Base-by-base conservation (phyloP, 2,329 filamentous ascomycete genomes). In the Pezicula rhizophila region DNA sequence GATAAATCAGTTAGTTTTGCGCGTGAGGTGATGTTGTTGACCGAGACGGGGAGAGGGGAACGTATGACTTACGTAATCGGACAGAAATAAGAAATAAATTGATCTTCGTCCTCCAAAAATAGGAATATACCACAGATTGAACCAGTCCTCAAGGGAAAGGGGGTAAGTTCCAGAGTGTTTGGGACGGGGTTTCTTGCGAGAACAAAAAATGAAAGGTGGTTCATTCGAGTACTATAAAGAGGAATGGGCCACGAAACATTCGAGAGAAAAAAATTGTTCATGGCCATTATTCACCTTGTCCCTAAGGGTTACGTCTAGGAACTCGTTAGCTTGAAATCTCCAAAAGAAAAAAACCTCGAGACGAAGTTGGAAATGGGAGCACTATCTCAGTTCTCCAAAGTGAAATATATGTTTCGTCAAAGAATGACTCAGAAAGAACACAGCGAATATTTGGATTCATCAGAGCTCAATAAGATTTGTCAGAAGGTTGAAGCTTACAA, bases 21-120 rank as follows among this genome's bases (percentile, higher is more conserved):
- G 8, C 8, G 28, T 31, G 11, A 10, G 12, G 28, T 31, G 28
- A 31, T 31, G 28, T 31, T 23, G 28, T 12, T 28, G 26, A 28
- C 10, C 26, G 10, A 28, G 26, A 28, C 26, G 6, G 26, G 26
- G 26, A 4, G 6, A 28, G 8, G 11, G 4, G 11, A 10, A 31
- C 28, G 5, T 31, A n/a, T n/a, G n/a, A n/a, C n/a, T n/a, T n/a
- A 31, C 28, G 28, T 31, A 31, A 31, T 31, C 28, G 28, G 28
- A 31, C 28, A 31, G 28, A 31, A 31, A 31, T 31, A 10, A 2
- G 28, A 31, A 10, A 31, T 31, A 31, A 31, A 60, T 80, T 69
- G 57, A 73, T 89, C 79, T 89, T 76, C 84, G 84, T 87, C 72
- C 77, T 75, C 80, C 79, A 79, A 87, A 87, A 87, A 87, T 87